Percentiles rank a stretch among this genome's conserved stretches.
phyloP scores from a whole-genome alignment of 495 filamentous ascomycete genomes.

The Trichoderma gamsii region DNA sequence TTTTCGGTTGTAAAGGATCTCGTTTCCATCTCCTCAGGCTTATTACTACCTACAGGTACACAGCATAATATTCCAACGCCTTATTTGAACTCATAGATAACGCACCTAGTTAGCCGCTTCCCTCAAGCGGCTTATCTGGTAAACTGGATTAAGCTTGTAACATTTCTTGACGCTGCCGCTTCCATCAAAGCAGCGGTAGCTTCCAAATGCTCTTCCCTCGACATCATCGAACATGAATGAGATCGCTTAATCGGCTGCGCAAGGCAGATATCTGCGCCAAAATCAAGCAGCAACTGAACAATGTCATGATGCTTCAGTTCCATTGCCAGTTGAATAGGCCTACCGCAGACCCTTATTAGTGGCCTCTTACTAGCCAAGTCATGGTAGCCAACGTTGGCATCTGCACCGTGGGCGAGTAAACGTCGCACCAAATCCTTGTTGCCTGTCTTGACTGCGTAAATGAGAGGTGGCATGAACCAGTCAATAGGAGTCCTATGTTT shows the following conservation, averaged over 20 bases:
- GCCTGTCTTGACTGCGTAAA: background rate
- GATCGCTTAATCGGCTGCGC: background rate
- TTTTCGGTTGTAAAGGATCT: no score
- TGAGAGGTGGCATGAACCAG: background rate
- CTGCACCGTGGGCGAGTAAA: background rate
- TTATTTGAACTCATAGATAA: no score
- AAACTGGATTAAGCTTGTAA: no score
- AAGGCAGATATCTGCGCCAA: background rate
- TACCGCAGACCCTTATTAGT: background rate
- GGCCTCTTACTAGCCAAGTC: no score
- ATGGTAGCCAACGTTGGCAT: background rate
- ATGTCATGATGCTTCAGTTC: background rate
- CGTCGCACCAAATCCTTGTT: background rate
- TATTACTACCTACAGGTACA: no score
- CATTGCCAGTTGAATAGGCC: background rate
- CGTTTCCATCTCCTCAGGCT: no score
- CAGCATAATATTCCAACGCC: no score
- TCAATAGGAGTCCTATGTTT: background rate
- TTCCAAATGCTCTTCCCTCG: background rate
- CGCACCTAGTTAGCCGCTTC: no score
- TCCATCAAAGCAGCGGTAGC: no score
- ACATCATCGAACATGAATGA: background rate
- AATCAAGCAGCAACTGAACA: background rate
- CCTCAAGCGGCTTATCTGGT: no score
- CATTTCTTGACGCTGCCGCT: background rate